Base-by-base conservation (phyloP, 2,329 filamentous ascomycete species). In the Aureobasidium vineae region DNA sequence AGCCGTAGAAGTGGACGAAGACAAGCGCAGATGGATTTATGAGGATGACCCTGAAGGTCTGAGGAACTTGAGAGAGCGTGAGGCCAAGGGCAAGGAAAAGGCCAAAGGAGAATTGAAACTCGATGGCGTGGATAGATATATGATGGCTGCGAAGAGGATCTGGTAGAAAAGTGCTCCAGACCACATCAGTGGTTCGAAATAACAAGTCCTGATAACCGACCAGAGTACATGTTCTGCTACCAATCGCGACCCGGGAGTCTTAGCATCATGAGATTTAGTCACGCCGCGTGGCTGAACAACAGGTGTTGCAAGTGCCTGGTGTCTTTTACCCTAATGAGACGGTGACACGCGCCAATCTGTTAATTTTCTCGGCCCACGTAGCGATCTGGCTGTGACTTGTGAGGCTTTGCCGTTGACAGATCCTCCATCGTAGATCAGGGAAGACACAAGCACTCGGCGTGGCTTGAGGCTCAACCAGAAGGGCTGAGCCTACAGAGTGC, bases 81-180 rank as follows among this genome's bases (percentile, higher is more conserved):
- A 87, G 69, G 87, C 88, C 68, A 85, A 86, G 73, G 70, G 87
- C 21, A 70, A 71, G 59, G 83, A 83, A 28, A 79, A 76, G 67
- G 79, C 83, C 45, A 75, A 77, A 65, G 66, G 57, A 41, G 76
- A 77, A 65, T 84, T 85, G 63, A 86, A 85, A 75, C 86, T 86
- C 77, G 90, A 83, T 73, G 86, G 80, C 75, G 91, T 87, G 69
- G 86, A 83, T 71, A 84, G 95, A 72, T 99, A 97, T 79, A 92
- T 92, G 75, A 97, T 98, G 95, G 89, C 92, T 72, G 91, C 92
- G 0, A 98, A 97, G 83, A 85, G 95, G 75, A 99, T 99, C 72
- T 99, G 95, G 95, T 98, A 79, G 73, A 56, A 1, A 5, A 11
- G 23, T 10, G 5, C 31, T 23, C 11, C 11, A 23, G 13, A 26